phyloP scores from a whole-genome alignment of 192 early-diverging fungal genomes.

The Coemansia erecta region DNA sequence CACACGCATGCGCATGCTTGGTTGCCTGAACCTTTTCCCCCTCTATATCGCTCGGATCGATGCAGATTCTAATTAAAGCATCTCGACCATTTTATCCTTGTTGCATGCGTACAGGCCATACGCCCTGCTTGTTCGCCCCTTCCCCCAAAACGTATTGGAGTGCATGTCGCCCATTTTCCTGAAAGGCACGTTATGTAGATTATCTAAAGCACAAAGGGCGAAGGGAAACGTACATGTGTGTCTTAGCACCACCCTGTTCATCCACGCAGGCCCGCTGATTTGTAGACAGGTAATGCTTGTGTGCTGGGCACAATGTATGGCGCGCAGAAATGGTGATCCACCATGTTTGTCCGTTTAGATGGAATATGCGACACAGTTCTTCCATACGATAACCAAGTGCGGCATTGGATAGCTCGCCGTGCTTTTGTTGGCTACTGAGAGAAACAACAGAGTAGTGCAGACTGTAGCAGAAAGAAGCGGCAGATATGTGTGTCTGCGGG shows the following conservation, averaged over 20 bases:
- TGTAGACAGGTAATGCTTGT: neutral
- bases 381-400: neutral
- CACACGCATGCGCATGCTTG: no score
- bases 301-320: neutral
- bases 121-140: no score
- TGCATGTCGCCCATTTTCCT: no score
- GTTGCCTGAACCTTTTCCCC: conserved; percentile 1
- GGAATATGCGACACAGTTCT: neutral
- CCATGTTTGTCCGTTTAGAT: neutral
- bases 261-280: no score
- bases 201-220: neutral
- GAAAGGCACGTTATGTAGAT: conserved; percentile 3
- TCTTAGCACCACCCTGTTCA: conserved; percentile 5
- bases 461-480: no score
- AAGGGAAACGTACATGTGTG: neutral
- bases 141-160: no score
- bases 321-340: neutral
- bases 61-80: conserved; percentile 10
- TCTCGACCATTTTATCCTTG: neutral
- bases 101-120: neutral
- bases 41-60: neutral
- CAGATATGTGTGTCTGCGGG: no score
- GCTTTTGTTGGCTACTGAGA: no score
- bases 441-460: no score
- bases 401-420: no score